phyloP scores from a whole-genome alignment of 352 stramenopile genomes.

The Phytophthora meadii region DNA sequence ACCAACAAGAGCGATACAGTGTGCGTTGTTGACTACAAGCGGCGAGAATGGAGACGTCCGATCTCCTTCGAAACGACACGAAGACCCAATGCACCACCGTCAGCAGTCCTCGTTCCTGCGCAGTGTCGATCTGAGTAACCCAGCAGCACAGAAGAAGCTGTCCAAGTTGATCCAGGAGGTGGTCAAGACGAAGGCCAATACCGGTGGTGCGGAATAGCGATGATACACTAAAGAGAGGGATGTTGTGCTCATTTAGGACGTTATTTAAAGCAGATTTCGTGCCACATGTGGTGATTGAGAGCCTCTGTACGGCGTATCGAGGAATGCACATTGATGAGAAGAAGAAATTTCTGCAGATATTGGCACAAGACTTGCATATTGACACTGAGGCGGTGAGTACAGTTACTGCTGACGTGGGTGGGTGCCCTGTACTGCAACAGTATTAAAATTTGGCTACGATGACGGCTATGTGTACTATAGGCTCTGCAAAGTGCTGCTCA shows the following conservation, averaged over 20 bases:
- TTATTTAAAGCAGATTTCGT: slow-evolving; percentile 69
- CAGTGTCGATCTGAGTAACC: slow-evolving; percentile 52
- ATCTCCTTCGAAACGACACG: neutral
- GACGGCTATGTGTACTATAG: slow-evolving; percentile 2
- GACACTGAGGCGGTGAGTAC: slow-evolving; percentile 52
- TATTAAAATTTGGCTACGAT: neutral
- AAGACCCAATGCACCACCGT: slow-evolving; percentile 18
- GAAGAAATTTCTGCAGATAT: slow-evolving; percentile 81
- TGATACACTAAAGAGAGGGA: neutral
- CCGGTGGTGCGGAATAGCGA: slow-evolving; percentile 45
- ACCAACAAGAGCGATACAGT: neutral
- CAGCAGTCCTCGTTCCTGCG: slow-evolving; percentile 58
- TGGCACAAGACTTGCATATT: slow-evolving; percentile 78
- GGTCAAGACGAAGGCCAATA: slow-evolving; percentile 72
- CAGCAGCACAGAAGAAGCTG: slow-evolving; percentile 51
- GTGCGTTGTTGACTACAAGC: neutral
- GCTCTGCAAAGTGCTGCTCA: slow-evolving; percentile 56
- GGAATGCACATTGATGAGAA: slow-evolving; percentile 80
- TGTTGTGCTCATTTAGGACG: neutral
- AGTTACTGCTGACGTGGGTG: no score
- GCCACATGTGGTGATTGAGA: slow-evolving; percentile 72
- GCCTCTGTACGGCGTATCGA: slow-evolving; percentile 68
- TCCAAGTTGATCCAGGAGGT: slow-evolving; percentile 76
- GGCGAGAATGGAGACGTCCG: slow-evolving; percentile 1
- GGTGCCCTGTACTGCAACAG: no score